Evolutionary conservation across 129 eudicot genomes (phyloP), one percentile per base, ranked within the genome.

Genomic region (Smallanthus sonchifolius): DNA sequence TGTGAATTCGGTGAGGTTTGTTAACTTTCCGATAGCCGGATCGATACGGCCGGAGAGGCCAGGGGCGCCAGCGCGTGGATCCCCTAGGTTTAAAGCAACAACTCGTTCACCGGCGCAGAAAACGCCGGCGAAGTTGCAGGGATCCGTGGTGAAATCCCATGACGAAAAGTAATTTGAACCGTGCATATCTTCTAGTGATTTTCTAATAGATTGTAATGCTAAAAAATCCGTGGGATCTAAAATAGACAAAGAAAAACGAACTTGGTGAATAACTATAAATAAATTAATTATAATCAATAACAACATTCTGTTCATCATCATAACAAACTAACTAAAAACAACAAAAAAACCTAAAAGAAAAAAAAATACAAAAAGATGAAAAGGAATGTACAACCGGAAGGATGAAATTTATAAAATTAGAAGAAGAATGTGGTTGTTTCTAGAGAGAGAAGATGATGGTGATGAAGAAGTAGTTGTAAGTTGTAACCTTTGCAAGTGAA

Each of bases 61-160:
- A 0, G 88, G 83, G 0, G 94, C 82, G 5, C 88, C 94, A n/a
- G 97, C 93, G 54, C 91, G 82, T 4, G 96, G 93, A 42, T 87
- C 96, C 7, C 97, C 97, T n/a, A 92, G 96, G 69, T 89, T 89
- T 51, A 89, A 70, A 0, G 96, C 76, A 16, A 87, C 66, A 4
- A 92, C 97, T 59, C 71, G 68, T 0, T 89, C 89, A 32, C 76
- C 85, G 40, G 49, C 79, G 81, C 97, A 92, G 40, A 70, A 83
- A 51, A 92, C 89, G 0, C 97, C 97, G 75, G 91, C 82, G 77
- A 92, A 92, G 77, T 70, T 82, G 42, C 97, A 92, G 2, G 96
- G 97, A 57, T 92, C 97, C 62, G 86, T 61, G n/a, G 97, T 92
- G 91, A 92, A 92, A 35, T 92, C 96, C 97, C 97, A 92, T 0